phyloP scores from a whole-genome alignment of 208 protist genomes.

The Balamuthia mandrillaris region DNA sequence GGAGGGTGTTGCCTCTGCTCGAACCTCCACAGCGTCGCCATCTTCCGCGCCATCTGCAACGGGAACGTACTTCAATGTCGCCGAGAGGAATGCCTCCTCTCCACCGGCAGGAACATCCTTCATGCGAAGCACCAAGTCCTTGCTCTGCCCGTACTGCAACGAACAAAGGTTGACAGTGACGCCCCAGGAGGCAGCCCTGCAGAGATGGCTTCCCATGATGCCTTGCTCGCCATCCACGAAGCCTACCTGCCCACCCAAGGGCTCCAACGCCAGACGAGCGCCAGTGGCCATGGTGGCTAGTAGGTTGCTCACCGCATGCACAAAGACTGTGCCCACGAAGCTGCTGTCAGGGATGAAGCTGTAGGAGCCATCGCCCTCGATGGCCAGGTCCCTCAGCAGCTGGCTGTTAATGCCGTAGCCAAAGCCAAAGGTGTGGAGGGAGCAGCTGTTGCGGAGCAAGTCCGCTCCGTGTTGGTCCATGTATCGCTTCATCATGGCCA shows the following conservation, averaged over 20 bases:
- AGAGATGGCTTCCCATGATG: too few species aligned
- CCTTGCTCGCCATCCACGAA: background rate
- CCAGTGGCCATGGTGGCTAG: constrained; percentile 24
- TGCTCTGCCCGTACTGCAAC: constrained; percentile 27
- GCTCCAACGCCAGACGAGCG: constrained; percentile 12
- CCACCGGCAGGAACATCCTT: background rate
- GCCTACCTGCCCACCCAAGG: background rate
- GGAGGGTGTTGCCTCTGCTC: background rate
- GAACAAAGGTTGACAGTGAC: background rate
- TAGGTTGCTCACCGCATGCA: constrained; percentile 57
- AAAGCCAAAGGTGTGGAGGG: constrained; percentile 68
- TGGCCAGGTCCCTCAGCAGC: constrained; percentile 59
- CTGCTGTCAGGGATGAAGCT: constrained; percentile 67
- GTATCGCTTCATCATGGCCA: constrained; percentile 53
- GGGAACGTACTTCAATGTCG: constrained; percentile 35
- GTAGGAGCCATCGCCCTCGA: constrained; percentile 50
- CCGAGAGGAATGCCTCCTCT: background rate
- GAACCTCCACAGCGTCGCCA: background rate
- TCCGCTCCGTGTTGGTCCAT: constrained; percentile 32
- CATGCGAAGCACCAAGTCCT: constrained; percentile 42
- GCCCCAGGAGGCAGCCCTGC: background rate
- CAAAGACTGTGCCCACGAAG: constrained; percentile 68
- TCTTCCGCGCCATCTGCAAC: background rate
- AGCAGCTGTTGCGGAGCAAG: too few species aligned
- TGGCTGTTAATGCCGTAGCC: constrained; percentile 65